Evolutionary conservation across 495 filamentous ascomycete genomes (phyloP).

Genomic region (Trichocladium antarcticum): DNA sequence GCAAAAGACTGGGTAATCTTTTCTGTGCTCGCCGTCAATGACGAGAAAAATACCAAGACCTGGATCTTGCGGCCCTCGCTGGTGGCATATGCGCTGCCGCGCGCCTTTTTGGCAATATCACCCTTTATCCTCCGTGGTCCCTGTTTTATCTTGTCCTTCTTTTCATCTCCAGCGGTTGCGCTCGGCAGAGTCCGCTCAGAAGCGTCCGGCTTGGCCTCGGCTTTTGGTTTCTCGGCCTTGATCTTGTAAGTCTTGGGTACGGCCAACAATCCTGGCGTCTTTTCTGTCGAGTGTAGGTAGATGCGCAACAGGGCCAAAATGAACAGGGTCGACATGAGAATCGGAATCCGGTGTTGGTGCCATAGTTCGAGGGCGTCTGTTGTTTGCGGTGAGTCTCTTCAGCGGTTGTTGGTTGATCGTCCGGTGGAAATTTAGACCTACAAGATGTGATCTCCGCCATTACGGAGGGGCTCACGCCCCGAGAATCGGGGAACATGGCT

Average conservation of each 20-base stretch:
- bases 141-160: slow-evolving; percentile 9
- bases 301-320: slow-evolving; percentile 30
- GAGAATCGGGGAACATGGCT: slow-evolving; percentile 9
- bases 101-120: slow-evolving; percentile 27
- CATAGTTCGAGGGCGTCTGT: slow-evolving; percentile 43
- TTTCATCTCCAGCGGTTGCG: not conserved
- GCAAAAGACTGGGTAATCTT: slow-evolving; percentile 49
- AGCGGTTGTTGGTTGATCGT: not conserved
- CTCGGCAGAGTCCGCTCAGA: not conserved
- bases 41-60: slow-evolving; percentile 76
- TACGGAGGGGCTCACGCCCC: slow-evolving; percentile 8
- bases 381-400: not conserved
- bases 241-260: slow-evolving; percentile 21
- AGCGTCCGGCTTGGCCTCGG: slow-evolving; percentile 9
- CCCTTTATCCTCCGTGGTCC: slow-evolving; percentile 43
- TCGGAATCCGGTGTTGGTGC: slow-evolving; percentile 43
- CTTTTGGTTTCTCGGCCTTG: slow-evolving; percentile 5
- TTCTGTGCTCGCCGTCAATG: slow-evolving; percentile 70
- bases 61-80: slow-evolving; percentile 45
- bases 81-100: slow-evolving; percentile 11
- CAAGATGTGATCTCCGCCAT: slow-evolving; percentile 2
- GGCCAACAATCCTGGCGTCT: slow-evolving; percentile 13
- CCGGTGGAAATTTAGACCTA: not conserved
- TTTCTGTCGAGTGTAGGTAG: slow-evolving; percentile 30
- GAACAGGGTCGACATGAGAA: slow-evolving; percentile 37